Evolutionary conservation across 352 stramenopile species (phyloP).

Genomic region (Albugo laibachii): DNA sequence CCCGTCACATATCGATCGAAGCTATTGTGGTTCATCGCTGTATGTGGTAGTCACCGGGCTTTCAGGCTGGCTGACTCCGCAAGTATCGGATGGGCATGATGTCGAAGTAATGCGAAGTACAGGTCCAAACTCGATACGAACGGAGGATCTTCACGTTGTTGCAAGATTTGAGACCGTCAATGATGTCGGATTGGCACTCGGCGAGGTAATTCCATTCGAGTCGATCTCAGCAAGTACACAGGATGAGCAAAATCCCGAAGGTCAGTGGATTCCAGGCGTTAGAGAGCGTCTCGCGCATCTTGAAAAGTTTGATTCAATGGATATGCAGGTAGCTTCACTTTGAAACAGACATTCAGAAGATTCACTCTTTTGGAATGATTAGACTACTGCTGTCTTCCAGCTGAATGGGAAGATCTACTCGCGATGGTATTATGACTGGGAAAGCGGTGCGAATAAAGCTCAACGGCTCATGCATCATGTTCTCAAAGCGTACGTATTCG

Average conservation of each 20-base stretch:
- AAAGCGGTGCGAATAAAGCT: constrained; percentile 34
- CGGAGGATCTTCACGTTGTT: constrained; percentile 15
- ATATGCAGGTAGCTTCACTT: constrained; percentile 5
- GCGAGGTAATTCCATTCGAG: constrained; percentile 24
- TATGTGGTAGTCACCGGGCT: constrained; percentile 16
- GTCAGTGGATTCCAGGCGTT: constrained; percentile 28
- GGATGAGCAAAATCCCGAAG: constrained; percentile 31
- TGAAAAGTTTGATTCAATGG: background rate
- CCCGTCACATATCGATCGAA: constrained; percentile 34
- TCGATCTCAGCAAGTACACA: constrained; percentile 17
- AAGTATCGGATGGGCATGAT: constrained; percentile 1
- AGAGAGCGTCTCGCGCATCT: constrained; percentile 21
- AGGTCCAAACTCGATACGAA: background rate
- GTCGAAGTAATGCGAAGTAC: constrained; percentile 3
- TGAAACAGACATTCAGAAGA: background rate
- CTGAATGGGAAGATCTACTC: constrained; percentile 30
- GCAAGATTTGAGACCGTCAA: constrained; percentile 33
- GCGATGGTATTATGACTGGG: constrained; percentile 57
- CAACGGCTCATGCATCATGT: constrained; percentile 43
- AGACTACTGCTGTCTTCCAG: constrained; percentile 18
- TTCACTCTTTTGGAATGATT: background rate
- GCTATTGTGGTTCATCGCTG: constrained; percentile 41
- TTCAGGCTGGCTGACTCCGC: background rate
- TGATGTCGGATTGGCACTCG: constrained; percentile 12
- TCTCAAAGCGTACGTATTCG: constrained; percentile 31